Evolutionary conservation across 495 filamentous ascomycete genomes (phyloP).

Genomic region (Penicillium canariense): DNA sequence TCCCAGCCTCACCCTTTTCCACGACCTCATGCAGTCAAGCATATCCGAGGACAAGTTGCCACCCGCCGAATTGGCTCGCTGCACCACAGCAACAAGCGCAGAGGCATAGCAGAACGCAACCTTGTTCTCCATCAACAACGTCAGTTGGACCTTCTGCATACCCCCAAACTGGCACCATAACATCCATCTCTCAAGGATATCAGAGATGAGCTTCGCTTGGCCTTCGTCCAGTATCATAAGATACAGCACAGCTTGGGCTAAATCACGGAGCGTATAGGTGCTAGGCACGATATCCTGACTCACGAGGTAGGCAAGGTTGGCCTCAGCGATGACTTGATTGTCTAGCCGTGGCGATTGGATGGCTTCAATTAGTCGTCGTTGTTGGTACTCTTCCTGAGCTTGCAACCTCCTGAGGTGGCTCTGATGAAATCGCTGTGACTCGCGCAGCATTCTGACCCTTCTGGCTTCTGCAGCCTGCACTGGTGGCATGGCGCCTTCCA

Average conservation of each 20-base stretch:
- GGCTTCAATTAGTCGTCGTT: constrained; percentile 8
- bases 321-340: constrained; percentile 1
- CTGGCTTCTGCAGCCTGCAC: not conserved
- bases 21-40: constrained; percentile 6
- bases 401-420: not conserved
- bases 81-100: constrained; percentile 2
- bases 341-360: constrained; percentile 9
- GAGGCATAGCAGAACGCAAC: constrained; percentile 9
- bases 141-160: constrained; percentile 5
- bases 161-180: constrained; percentile 10
- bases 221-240: constrained; percentile 1
- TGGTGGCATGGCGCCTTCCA: not conserved
- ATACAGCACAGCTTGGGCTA: constrained; percentile 1
- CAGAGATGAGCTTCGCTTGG: not conserved
- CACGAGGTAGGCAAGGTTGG: not conserved
- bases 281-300: not conserved
- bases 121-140: constrained; percentile 6
- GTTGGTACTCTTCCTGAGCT: constrained; percentile 1
- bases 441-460: not conserved
- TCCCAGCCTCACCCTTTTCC: constrained; percentile 1
- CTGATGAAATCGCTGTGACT: not conserved
- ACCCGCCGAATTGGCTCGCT: not conserved
- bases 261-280: not conserved
- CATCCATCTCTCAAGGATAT: constrained; percentile 11
- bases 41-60: constrained; percentile 4